Evolutionary conservation across 495 filamentous ascomycete genomes (phyloP), one percentile per base, ranked within the genome.

Genomic region (Aspergillus asperescens): DNA sequence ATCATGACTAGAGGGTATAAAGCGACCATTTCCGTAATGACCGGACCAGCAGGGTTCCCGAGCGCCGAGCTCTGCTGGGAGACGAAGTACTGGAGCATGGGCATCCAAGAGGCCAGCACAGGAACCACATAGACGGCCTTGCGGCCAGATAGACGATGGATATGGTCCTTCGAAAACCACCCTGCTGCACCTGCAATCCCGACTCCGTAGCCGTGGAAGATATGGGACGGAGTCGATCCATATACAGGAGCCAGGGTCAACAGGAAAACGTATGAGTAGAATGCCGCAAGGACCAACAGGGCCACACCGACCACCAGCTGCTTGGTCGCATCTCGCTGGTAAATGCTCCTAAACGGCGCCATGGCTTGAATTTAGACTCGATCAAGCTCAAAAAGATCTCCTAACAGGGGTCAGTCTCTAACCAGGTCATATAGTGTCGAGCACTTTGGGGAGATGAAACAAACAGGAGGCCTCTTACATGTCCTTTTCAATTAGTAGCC

Each of bases 201-300:
- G 38, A 87, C 76, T 16, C 87, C 76, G 59, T 81, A 77, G 46
- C 73, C 64, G 64, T 95, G 90, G 67, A 85, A 85, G 59, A 84
- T 75, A 9, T 81, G 77, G 1, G 89, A 66, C 8, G 92, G 84
- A 19, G 90, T 83, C 13, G 83, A 79, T 19, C 92, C 92, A 70
- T 94, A 97, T 18, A 91, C 86, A 2, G 92, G 93, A 18, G 88
- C 84, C 28, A 97, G 69, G 5, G 77, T 81, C 54, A 89, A 71
- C 57, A 86, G 77, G 20, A 89, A 93, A 47, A 89, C 80, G 48
- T 82, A 83, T 18, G 89, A 88, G 54, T 80, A 86, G 39, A 86
- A 63, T 1, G 87, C 90, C n/a, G 83, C 77, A 38, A 93, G 77
- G 19, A 79, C 54, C 54, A 94, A 76, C 43, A 90, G 65, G 5